These are phyloP conservation scores for Aspergillus fischeri DNA, from an alignment of 2,329 filamentous ascomycete species.

Conservation along the genomic window DNA sequence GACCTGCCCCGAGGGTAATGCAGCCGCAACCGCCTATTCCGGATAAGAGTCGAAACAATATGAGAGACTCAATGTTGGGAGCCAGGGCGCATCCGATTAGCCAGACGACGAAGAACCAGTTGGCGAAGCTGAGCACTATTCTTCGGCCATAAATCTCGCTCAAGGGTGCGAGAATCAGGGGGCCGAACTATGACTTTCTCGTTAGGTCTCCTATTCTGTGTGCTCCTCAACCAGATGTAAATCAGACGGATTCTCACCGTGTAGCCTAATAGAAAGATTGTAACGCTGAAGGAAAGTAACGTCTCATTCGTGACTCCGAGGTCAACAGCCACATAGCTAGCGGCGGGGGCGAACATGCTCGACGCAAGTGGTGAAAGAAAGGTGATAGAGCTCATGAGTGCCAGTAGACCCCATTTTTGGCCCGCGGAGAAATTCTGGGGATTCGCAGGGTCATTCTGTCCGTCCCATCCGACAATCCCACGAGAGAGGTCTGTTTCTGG, in stretches of 20 bases:
- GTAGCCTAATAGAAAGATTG: constrained; percentile 29
- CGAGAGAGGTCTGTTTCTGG: constrained; percentile 50
- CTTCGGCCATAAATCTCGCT: constrained; percentile 62
- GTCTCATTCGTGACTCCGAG: constrained; percentile 20
- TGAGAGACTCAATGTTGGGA: constrained; percentile 54
- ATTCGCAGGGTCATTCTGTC: constrained; percentile 54
- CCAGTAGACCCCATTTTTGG: constrained; percentile 25
- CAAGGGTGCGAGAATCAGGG: constrained; percentile 61
- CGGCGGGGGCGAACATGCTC: constrained; percentile 30
- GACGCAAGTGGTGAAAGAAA: constrained; percentile 31
- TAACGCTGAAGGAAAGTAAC: constrained; percentile 27
- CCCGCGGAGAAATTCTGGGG: constrained; percentile 50
- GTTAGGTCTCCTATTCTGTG: background rate
- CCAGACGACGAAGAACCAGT: constrained; percentile 55
- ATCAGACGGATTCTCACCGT: constrained; percentile 9
- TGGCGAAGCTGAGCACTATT: constrained; percentile 56
- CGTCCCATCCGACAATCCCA: constrained; percentile 59
- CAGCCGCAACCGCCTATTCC: constrained; percentile 39
- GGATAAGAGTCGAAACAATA: constrained; percentile 62
- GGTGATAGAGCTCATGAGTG: constrained; percentile 26
- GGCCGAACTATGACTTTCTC: constrained; percentile 42
- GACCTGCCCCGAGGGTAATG: constrained; percentile 43
- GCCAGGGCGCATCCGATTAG: constrained; percentile 58
- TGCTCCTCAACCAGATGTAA: background rate
- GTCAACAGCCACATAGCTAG: constrained; percentile 20